Base-by-base conservation (phyloP, 2,329 filamentous ascomycete species). In the Pseudogymnoascus sp. region DNA sequence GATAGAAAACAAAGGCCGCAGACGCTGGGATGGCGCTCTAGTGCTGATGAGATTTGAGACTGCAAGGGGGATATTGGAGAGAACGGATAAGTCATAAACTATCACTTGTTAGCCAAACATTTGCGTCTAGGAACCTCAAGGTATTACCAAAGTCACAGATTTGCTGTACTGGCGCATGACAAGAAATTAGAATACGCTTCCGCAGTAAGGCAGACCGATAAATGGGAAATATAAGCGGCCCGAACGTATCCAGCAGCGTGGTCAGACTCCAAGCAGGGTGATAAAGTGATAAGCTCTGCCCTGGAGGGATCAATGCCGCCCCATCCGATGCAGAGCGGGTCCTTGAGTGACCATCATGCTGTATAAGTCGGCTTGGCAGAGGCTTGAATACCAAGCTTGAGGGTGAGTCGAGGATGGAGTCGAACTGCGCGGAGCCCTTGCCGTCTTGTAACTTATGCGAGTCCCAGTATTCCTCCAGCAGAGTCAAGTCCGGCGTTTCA, bases 61-160 rank as follows among this genome's bases (percentile, higher is more conserved):
- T 31, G 88, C 86, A 38, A 87, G 81, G 29, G 95, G 92, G 47
- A 97, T 88, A 69, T 92, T 96, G 50, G 93, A 92, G 35, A 99
- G 81, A 62, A 97, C 83, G n/a, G 93, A 97, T 61, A 97, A 84
- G 73, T 95, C 86, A 76, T 97, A 99, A 66, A 97, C 95, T 93
- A 59, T n/a, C 14, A 63, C 5, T 40, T 29, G 61, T 68, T 62
- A 67, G 63, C 38, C 31, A 64, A 40, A 21, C 10, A 38, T n/a
- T 19, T 59, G 19, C 13, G 33, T n/a, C 44, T 29, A 7, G 19
- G 24, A 19, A 26, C 4, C 6, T 44, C 24, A 50, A 8, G 31
- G 21, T 61, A 76, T 40, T 80, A 96, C 93, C 92, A 80, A 93
- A 96, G 75, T 96, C 91, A 78, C 93, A 97, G 62, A 86, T 84